A percentile compares a stretch with the other conserved stretches of the same genome.
Conservation (phyloP, 257 asterid genomes). For the Jasminum sambac region DNA sequence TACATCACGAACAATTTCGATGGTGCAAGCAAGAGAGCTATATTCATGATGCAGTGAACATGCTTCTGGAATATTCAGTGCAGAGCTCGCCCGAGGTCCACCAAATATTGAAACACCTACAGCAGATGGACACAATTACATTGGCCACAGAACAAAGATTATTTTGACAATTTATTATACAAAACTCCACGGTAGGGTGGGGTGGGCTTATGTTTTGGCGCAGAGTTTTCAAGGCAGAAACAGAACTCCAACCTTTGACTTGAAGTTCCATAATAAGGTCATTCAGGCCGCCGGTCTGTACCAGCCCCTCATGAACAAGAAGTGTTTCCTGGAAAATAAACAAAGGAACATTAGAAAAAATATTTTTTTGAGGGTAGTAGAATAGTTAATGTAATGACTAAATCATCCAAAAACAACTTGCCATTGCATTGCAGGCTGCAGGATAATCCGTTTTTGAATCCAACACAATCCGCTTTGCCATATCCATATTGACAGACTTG, state of each 20-base stretch:
- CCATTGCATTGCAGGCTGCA: conserved; percentile 92
- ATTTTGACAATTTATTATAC: conserved; percentile 2
- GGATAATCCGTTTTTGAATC: conserved; percentile 87
- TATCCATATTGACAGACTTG: conserved; percentile 67
- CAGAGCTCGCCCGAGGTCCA: conserved; percentile 77
- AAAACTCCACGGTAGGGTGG: neutral
- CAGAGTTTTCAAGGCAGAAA: neutral
- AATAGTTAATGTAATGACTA: conserved; percentile 13
- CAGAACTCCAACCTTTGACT: conserved; percentile 45
- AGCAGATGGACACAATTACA: conserved; percentile 19
- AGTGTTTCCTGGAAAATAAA: conserved; percentile 61
- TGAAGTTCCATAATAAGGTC: conserved; percentile 66
- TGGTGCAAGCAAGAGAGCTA: conserved; percentile 86
- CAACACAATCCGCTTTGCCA: conserved; percentile 60
- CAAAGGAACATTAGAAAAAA: neutral
- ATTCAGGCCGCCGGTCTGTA: conserved; percentile 45
- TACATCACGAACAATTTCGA: conserved; percentile 93
- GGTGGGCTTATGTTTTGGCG: neutral
- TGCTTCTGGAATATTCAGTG: conserved; percentile 74
- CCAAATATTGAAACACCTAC: conserved; percentile 84
- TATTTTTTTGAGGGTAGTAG: neutral
- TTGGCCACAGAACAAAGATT: conserved; percentile 10
- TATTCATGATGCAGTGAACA: conserved; percentile 85
- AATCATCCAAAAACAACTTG: conserved; percentile 21
- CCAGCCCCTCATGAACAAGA: conserved; percentile 67